Evolutionary conservation across 352 stramenopile genomes (phyloP).

Genomic region (Globisporangium recalcitrans): DNA sequence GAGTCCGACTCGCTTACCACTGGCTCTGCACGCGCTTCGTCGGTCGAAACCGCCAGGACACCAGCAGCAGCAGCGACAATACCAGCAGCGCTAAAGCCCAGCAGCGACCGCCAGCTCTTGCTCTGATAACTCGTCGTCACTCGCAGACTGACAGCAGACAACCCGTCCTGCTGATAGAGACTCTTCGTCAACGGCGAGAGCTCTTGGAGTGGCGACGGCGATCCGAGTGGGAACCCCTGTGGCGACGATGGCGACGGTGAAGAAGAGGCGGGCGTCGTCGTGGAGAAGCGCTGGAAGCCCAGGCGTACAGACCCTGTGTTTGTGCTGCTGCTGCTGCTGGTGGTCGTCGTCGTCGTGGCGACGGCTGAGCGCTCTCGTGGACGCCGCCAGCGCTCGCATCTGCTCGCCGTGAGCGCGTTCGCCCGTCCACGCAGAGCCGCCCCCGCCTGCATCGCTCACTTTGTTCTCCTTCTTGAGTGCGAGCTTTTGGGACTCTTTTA

Average conservation of each 20-base stretch:
- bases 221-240: neutral
- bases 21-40: neutral
- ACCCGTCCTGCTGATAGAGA: neutral
- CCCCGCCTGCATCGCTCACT: constrained; percentile 9
- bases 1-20: neutral
- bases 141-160: neutral
- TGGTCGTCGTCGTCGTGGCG: neutral
- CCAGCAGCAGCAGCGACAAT: neutral
- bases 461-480: neutral
- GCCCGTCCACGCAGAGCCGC: constrained; percentile 10
- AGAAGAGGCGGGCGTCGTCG: neutral
- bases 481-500: neutral
- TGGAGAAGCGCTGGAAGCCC: neutral
- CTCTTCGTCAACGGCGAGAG: neutral
- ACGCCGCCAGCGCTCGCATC: constrained; percentile 7
- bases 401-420: neutral
- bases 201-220: neutral
- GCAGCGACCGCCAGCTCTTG: constrained; percentile 2
- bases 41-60: neutral
- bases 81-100: neutral
- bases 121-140: too few species aligned
- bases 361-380: neutral
- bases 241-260: neutral
- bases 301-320: neutral
- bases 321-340: neutral